Conservation (phyloP, 1,284 basidiomycete genomes). For the Inonotus hispidus region DNA sequence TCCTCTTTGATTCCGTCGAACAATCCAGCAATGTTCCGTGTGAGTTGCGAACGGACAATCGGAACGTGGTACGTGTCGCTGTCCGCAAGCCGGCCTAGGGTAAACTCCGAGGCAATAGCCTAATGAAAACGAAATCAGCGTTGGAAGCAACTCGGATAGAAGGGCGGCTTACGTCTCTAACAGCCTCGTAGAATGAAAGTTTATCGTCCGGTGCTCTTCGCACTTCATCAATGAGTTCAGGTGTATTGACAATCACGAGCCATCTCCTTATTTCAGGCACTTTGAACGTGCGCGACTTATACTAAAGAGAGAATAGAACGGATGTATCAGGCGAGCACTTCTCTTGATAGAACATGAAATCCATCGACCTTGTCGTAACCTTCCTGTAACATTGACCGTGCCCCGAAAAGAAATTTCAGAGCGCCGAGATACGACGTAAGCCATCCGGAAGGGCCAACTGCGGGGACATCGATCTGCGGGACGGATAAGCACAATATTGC, state of each 20-base stretch:
- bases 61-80: constrained; percentile 22
- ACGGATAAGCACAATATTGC: background rate
- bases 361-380: constrained; percentile 11
- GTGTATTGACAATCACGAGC: constrained; percentile 30
- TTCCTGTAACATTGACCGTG: constrained; percentile 9
- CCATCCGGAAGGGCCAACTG: constrained; percentile 14
- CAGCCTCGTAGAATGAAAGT: constrained; percentile 29
- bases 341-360: background rate
- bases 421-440: constrained; percentile 13
- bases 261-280: constrained; percentile 28
- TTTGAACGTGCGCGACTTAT: constrained; percentile 27
- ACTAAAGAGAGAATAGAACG: background rate
- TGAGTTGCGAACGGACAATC: constrained; percentile 24
- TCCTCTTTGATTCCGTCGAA: constrained; percentile 27
- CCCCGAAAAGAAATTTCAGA: constrained; percentile 1
- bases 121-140: background rate
- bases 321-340: background rate
- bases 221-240: constrained; percentile 32
- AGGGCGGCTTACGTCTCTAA: constrained; percentile 24
- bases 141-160: background rate
- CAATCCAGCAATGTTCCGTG: constrained; percentile 22
- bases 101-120: background rate
- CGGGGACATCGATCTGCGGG: constrained; percentile 12
- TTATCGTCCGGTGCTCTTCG: constrained; percentile 30
- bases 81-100: background rate